These are phyloP conservation scores for Blastomyces gilchristii DNA, from an alignment of 2,329 filamentous ascomycete species.

Conservation along the genomic window DNA sequence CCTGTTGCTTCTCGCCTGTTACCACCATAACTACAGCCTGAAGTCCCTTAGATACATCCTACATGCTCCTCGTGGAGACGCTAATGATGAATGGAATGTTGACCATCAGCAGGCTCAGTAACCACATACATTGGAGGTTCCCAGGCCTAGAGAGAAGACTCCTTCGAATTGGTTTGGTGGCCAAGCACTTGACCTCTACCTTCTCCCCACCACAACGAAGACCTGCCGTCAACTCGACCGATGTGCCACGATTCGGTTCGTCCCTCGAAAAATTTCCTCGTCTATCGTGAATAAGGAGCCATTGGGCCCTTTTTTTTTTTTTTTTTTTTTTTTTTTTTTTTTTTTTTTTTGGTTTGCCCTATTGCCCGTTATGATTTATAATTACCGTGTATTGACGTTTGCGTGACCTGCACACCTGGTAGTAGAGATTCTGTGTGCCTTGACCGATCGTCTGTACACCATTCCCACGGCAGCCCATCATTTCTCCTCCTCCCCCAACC, in stretches of 20 bases:
- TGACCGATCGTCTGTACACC: neutral
- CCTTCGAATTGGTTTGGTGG: neutral
- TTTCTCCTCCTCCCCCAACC: neutral
- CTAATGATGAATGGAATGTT: conserved; percentile 1
- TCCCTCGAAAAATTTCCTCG: conserved; percentile 2
- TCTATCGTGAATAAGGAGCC: neutral
- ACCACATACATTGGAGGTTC: neutral
- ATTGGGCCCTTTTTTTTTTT: neutral
- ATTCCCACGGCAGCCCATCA: neutral
- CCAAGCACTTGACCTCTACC: neutral
- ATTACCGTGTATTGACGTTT: neutral
- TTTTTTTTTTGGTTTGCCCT: too few species aligned
- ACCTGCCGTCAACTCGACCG: neutral
- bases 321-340: too few species aligned
- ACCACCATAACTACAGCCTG: neutral
- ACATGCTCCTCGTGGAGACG: neutral
- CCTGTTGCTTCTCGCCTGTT: neutral
- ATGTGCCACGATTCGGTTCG: conserved; percentile 6
- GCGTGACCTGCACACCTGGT: neutral
- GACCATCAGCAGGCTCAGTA: neutral
- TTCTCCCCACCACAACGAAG: neutral
- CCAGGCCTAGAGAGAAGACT: neutral
- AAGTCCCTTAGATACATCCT: neutral
- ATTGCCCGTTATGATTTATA: neutral
- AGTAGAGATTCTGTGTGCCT: neutral